These are phyloP conservation scores for Leishmania lainsoni DNA, from an alignment of 208 protist genomes.

Conservation along the genomic window DNA sequence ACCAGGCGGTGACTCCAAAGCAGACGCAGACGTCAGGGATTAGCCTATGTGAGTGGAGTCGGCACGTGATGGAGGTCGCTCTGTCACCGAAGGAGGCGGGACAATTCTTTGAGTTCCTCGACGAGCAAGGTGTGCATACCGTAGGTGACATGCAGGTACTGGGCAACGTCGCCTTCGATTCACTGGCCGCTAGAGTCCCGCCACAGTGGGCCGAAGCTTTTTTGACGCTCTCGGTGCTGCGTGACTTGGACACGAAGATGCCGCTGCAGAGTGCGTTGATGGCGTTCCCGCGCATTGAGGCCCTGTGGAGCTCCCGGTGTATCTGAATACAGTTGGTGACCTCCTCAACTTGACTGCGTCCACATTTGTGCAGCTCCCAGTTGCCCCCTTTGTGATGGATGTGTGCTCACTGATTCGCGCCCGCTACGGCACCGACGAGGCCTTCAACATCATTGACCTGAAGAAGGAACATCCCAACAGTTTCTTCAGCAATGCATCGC, in stretches of 20 bases:
- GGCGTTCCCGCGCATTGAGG: conserved; percentile 63
- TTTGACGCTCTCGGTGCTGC: conserved; percentile 55
- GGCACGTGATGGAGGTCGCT: conserved; percentile 15
- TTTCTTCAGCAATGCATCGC: conserved; percentile 54
- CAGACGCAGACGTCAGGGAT: conserved; percentile 34
- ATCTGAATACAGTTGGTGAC: conserved; percentile 52
- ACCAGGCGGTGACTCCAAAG: conserved; percentile 30
- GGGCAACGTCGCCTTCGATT: conserved; percentile 70
- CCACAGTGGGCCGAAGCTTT: conserved; percentile 51
- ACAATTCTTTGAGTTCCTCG: conserved; percentile 61
- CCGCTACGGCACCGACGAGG: conserved; percentile 61
- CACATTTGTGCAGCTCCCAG: conserved; percentile 53
- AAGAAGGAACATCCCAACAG: conserved; percentile 51
- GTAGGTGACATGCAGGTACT: conserved; percentile 86
- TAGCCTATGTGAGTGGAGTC: conserved; percentile 27
- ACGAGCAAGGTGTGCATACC: conserved; percentile 50
- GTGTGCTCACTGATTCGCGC: conserved; percentile 74
- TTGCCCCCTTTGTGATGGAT: conserved; percentile 58
- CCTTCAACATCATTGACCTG: conserved; percentile 66
- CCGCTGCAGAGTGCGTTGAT: conserved; percentile 51
- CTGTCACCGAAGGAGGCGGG: conserved; percentile 20
- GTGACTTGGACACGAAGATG: conserved; percentile 62
- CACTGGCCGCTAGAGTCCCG: conserved; percentile 45
- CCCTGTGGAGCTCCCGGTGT: conserved; percentile 36
- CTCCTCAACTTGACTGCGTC: conserved; percentile 48